Conservation (phyloP, 1,284 basidiomycete species). For the Fomitiporia mediterranea region DNA sequence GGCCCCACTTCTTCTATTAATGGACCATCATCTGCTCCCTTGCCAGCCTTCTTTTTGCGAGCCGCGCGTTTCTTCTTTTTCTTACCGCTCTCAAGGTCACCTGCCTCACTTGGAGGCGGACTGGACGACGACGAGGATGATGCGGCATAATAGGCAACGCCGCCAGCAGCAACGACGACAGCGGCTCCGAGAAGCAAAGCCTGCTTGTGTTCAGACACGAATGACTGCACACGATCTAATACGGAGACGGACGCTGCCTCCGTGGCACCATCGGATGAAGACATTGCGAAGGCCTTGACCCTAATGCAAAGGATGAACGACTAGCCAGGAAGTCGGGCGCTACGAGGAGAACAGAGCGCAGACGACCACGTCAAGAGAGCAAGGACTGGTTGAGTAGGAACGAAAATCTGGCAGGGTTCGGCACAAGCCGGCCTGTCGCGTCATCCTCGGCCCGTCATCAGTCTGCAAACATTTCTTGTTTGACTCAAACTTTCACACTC, state of each 20-base stretch:
- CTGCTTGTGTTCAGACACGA: conserved; percentile 72
- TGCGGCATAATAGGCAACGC: conserved; percentile 67
- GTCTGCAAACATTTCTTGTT: too few species aligned
- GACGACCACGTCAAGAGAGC: background rate
- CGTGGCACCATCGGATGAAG: conserved; percentile 11
- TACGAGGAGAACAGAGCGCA: too few species aligned
- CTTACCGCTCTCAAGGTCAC: conserved; percentile 44
- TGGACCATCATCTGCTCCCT: conserved; percentile 57
- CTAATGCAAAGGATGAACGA: background rate
- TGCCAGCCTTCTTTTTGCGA: conserved; percentile 55
- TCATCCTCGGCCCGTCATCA: background rate
- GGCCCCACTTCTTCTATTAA: conserved; percentile 64
- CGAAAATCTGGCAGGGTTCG: background rate
- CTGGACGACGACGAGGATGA: conserved; percentile 45
- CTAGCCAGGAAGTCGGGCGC: too few species aligned
- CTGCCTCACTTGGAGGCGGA: conserved; percentile 22
- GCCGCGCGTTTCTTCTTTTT: conserved; percentile 45
- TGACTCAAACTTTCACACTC: too few species aligned
- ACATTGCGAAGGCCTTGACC: background rate
- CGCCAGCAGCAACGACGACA: conserved; percentile 70
- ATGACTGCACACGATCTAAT: conserved; percentile 62
- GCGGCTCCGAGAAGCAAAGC: conserved; percentile 66
- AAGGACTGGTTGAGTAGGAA: background rate
- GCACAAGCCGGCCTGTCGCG: background rate
- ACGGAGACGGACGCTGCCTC: conserved; percentile 23